phyloP scores from a whole-genome alignment of 169 alveolate genomes.

The Condylostoma magnum region DNA sequence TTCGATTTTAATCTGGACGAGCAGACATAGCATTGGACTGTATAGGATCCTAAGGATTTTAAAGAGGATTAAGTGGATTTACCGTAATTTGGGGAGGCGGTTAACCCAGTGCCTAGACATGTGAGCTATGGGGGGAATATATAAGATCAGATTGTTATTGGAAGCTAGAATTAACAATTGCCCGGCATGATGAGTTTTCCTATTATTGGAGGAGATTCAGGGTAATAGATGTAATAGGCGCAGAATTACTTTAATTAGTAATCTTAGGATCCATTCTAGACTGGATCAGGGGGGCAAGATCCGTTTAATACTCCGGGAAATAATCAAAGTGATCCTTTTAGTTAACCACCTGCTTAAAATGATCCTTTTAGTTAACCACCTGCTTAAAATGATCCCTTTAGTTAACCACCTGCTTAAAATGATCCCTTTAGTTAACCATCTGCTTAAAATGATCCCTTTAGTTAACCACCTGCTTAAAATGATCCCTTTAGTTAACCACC shows the following conservation, averaged over 20 bases:
- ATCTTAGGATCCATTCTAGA: neutral
- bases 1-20: slow-evolving; percentile 26
- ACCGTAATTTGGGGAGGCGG: slow-evolving; percentile 12
- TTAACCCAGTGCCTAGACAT: slow-evolving; percentile 24
- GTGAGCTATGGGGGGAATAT: slow-evolving; percentile 22
- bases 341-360: too few species aligned
- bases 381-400: too few species aligned
- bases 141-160: slow-evolving; percentile 16
- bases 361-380: too few species aligned
- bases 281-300: neutral
- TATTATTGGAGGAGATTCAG: neutral
- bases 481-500: too few species aligned
- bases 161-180: slow-evolving; percentile 15
- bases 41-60: slow-evolving; percentile 10
- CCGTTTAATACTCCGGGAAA: too few species aligned
- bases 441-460: too few species aligned
- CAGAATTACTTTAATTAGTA: neutral
- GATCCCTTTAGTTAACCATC: too few species aligned
- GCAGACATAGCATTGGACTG: slow-evolving; percentile 20
- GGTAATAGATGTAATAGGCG: neutral
- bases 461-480: too few species aligned
- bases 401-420: too few species aligned
- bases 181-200: slow-evolving; percentile 24
- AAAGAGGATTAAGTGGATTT: slow-evolving; percentile 21
- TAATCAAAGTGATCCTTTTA: too few species aligned